phyloP scores from a whole-genome alignment of 2,329 filamentous ascomycete species.

The Coniochaeta prunicola region DNA sequence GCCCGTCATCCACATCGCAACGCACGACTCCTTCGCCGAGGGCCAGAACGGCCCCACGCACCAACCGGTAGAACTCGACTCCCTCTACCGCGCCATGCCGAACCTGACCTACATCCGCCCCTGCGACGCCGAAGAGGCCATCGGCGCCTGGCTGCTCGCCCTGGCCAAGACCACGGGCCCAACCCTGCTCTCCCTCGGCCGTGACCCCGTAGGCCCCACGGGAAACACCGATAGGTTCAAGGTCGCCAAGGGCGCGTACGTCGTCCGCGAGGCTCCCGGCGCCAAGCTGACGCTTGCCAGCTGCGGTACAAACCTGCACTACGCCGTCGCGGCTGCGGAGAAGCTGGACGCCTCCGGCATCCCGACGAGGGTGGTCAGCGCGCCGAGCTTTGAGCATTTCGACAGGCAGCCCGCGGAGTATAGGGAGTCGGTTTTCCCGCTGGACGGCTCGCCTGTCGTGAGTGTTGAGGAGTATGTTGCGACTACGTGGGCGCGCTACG shows the following conservation, averaged over 20 bases:
- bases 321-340: conserved; percentile 34
- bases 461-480: conserved; percentile 41
- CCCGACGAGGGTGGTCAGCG: conserved; percentile 24
- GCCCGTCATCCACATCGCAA: conserved; percentile 43
- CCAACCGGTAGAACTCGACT: conserved; percentile 44
- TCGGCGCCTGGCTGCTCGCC: conserved; percentile 35
- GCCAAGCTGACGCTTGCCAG: conserved; percentile 31
- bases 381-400: conserved; percentile 29
- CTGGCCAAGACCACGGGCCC: conserved; percentile 25
- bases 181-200: conserved; percentile 34
- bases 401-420: conserved; percentile 13
- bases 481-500: conserved; percentile 41
- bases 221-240: conserved; percentile 19
- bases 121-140: conserved; percentile 41
- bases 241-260: conserved; percentile 31
- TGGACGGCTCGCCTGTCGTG: conserved; percentile 27
- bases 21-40: conserved; percentile 47
- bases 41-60: conserved; percentile 50
- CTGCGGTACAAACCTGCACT: conserved; percentile 28
- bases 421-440: conserved; percentile 24
- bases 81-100: conserved; percentile 47
- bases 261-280: conserved; percentile 21
- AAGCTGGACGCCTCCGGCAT: conserved; percentile 23
- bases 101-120: conserved; percentile 47
- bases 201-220: conserved; percentile 31